Base-by-base conservation (phyloP, 2,329 filamentous ascomycete species). In the Sarocladium kiliense region DNA sequence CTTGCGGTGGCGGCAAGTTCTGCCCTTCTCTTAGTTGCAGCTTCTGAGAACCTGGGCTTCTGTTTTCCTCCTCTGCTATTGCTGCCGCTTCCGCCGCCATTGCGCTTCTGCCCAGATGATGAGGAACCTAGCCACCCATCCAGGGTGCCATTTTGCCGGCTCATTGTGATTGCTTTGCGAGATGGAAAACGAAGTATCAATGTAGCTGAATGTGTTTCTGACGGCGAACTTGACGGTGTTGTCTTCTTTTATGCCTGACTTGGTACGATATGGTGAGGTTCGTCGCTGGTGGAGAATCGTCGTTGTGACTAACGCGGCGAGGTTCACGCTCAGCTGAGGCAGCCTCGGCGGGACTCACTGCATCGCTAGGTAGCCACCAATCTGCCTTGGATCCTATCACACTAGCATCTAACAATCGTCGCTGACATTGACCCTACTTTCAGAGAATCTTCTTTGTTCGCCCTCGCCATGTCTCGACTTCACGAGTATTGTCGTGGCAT, bases 1-100 rank as follows among this genome's bases (percentile, higher is more conserved):
- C 66, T 64, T 5, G 79, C 77, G 18, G 73, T 65, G 7, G 65
- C 67, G 10, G 69, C 66, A n/a, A 82, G 71, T 10, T 59, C 62
- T 32, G 55, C 53, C 5, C 62, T 51, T 51, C 47, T 34, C 30
- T 51, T 16, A 11, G 6, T 21, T 14, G 47, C 47, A 21, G 53
- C 45, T 39, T 53, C 26, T n/a, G 19, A 32, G 19, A 18, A 32
- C 36, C 49, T 49, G 23, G 26, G n/a, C 18, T 19, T 53, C 25
- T 30, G 37, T 4, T 25, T 36, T 16, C 16, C 16, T 19, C 23
- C 36, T 3, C n/a, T 12, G 9, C 36, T 19, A n/a, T 36, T 36
- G 30, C 39, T 18, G 39, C 39, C 19, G 39, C 39, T 18, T 4
- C 39, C 39, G 36, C 36, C 36, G 36, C 12, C 26, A 51, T 27